phyloP scores from a whole-genome alignment of 2,329 filamentous ascomycete species.

The Fusarium ambrosium region DNA sequence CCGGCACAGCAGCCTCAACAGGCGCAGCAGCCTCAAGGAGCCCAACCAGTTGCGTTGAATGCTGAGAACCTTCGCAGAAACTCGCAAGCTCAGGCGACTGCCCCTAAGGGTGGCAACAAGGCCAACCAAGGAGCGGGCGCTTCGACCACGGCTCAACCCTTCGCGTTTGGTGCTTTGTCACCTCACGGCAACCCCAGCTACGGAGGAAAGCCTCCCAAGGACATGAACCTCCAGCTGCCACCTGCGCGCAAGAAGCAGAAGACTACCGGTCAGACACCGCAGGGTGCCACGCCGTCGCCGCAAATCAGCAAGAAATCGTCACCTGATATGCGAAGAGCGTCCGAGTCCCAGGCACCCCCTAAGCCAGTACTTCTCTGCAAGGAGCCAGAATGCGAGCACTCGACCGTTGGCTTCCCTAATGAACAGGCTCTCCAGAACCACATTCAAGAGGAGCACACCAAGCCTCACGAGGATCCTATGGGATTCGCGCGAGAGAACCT shows the following conservation, averaged over 20 bases:
- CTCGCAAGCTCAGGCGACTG: constrained; percentile 60
- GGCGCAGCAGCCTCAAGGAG: constrained; percentile 40
- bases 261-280: constrained; percentile 56
- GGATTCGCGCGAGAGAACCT: constrained; percentile 67
- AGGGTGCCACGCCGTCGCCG: constrained; percentile 61
- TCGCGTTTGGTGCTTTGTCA: constrained; percentile 67
- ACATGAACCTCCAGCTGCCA: constrained; percentile 70
- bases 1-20: constrained; percentile 41
- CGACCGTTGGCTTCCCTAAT: constrained; percentile 63
- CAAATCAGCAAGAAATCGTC: constrained; percentile 63
- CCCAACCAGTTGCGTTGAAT: constrained; percentile 54
- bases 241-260: constrained; percentile 70
- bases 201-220: constrained; percentile 60
- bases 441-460: constrained; percentile 70
- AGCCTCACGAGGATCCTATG: constrained; percentile 67
- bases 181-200: constrained; percentile 72
- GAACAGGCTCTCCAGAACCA: constrained; percentile 69
- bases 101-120: constrained; percentile 57
- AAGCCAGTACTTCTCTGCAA: constrained; percentile 65
- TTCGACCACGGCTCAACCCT: constrained; percentile 69
- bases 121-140: constrained; percentile 66
- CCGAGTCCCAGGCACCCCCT: constrained; percentile 48
- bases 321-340: constrained; percentile 57
- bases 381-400: constrained; percentile 68
- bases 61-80: constrained; percentile 67